Percentiles rank a stretch among this genome's conserved stretches.
Conservation (phyloP, 768 basidiomycete genomes). For the Baorangia bicolor region DNA sequence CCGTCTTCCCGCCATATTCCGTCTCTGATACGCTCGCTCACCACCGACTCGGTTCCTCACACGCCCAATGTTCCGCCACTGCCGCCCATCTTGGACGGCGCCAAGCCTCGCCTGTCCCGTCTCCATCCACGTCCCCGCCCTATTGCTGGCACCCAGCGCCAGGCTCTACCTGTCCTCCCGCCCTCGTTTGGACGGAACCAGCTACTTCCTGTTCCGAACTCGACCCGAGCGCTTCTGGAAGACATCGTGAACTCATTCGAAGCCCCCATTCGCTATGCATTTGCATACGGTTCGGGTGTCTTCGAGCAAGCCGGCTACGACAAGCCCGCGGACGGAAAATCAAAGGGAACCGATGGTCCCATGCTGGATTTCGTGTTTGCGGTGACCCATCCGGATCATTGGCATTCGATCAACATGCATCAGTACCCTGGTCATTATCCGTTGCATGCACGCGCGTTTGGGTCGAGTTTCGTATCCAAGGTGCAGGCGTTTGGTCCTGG, state of each 20-base stretch:
- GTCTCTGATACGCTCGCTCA: slow-evolving; percentile 18
- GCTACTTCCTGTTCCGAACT: slow-evolving; percentile 73
- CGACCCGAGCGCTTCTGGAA: slow-evolving; percentile 78
- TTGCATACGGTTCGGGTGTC: slow-evolving; percentile 96
- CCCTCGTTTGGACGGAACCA: slow-evolving; percentile 80
- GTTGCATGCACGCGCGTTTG: slow-evolving; percentile 78
- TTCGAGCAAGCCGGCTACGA: slow-evolving; percentile 87
- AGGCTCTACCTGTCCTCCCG: slow-evolving; percentile 55
- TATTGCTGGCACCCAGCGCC: slow-evolving; percentile 21
- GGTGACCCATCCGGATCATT: slow-evolving; percentile 89
- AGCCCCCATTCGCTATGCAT: slow-evolving; percentile 93
- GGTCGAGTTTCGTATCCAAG: slow-evolving; percentile 76
- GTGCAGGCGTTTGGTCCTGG: slow-evolving; percentile 79
- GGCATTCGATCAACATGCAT: slow-evolving; percentile 94
- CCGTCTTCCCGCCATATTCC: slow-evolving; percentile 13
- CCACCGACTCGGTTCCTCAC: slow-evolving; percentile 29
- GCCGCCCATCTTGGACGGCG: slow-evolving; percentile 29
- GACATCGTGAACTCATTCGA: slow-evolving; percentile 77
- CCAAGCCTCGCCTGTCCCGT: slow-evolving; percentile 34
- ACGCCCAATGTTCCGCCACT: slow-evolving; percentile 30
- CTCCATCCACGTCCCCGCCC: slow-evolving; percentile 46
- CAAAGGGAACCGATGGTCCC: slow-evolving; percentile 45
- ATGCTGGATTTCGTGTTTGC: slow-evolving; percentile 98
- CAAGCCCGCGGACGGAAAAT: slow-evolving; percentile 24
- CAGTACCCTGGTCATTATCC: slow-evolving; percentile 93